These are phyloP conservation scores for Coniochaeta ligniaria DNA, from an alignment of 2,329 filamentous ascomycete genomes.

Conservation along the genomic window DNA sequence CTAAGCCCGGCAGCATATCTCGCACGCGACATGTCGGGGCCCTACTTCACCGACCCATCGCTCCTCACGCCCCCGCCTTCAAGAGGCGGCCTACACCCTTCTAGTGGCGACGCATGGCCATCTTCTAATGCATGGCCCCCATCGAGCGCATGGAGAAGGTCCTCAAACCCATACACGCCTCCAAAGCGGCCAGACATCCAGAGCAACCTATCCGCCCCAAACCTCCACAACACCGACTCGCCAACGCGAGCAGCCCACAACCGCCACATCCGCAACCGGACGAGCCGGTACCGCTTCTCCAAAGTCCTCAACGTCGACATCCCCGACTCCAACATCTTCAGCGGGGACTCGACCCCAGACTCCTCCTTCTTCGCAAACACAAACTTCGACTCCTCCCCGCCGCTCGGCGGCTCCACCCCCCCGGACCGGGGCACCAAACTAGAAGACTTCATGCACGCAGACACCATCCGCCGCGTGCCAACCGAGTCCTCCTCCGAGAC, in stretches of 20 bases:
- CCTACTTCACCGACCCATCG: neutral
- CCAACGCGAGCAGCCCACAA: neutral
- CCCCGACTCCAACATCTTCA: neutral
- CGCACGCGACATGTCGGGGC: neutral
- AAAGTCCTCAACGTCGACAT: neutral
- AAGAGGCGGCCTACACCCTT: neutral
- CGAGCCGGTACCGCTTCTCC: neutral
- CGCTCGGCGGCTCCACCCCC: neutral
- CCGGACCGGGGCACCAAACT: neutral
- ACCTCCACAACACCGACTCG: neutral
- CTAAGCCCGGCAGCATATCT: neutral
- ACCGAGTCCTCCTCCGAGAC: neutral
- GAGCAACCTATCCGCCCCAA: neutral
- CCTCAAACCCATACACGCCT: neutral
- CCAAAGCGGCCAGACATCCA: neutral
- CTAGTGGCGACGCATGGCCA: neutral
- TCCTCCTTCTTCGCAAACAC: conserved; percentile 1
- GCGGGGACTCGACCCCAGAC: neutral
- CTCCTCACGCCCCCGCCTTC: neutral
- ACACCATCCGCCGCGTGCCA: neutral
- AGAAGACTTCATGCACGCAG: conserved; percentile 1
- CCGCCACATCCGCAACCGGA: neutral
- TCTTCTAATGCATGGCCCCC: neutral
- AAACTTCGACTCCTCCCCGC: neutral
- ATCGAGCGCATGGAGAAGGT: neutral